Base-by-base conservation (phyloP, 495 filamentous ascomycete species). In the Penicillium odoratum region DNA sequence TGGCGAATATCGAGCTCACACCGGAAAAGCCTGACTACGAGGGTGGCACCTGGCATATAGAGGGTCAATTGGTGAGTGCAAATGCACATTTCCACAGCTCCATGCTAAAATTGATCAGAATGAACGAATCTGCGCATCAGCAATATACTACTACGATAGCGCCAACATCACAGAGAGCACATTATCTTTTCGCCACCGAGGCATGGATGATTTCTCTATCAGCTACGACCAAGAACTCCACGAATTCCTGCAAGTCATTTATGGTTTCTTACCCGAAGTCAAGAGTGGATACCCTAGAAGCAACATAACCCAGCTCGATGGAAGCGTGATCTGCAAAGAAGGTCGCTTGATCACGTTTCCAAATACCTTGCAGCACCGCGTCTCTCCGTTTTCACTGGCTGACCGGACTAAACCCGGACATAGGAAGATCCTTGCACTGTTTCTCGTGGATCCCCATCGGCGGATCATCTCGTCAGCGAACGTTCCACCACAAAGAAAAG, bases 91-190 rank as follows among this genome's bases (percentile, higher is more conserved):
- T 21, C 2, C 21, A 21, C 21, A 2, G 21, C 2, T n/a, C 10
- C 16, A 54, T 26, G 25, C 13, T 49, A 16, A 51, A n/a, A 25
- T 53, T 3, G 5, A 21, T 29, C 8, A 71, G 59, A 86, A 85
- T 51, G 84, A 87, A 43, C 71, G 68, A 13, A 87, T 87, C 50
- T 78, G 76, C 36, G 83, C 84, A 5, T 82, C 82, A 0, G 83
- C 83, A 0, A 63, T 88, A 7, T 87, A 84, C 68, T 86, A 86
- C 70, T 87, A 85, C 64, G 81, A 85, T 58, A 72, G 66, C 48
- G 70, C 84, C 0, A 90, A 92, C 63, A 81, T 89, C 53, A 85
- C 80, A 4, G 65, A 77, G 5, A 83, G 74, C 57, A 62, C 59
- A 31, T 75, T 90, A 0, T 60, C 71, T 0, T 87, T 89, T 63